Evolutionary conservation across 208 protist genomes (phyloP).

Genomic region (Acanthamoeba healyi): DNA sequence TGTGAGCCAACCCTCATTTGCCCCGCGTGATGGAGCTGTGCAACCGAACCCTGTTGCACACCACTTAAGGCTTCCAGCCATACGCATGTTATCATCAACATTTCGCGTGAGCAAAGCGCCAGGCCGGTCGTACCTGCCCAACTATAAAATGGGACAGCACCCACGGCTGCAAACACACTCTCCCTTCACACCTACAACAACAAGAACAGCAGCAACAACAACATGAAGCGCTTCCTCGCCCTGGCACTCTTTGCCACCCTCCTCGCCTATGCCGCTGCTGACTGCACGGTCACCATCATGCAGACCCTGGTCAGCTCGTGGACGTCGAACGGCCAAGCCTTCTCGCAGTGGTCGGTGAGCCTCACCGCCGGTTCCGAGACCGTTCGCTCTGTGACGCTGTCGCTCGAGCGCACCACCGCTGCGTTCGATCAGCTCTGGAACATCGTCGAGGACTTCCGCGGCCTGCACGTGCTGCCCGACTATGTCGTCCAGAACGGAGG

Average conservation of each 20-base stretch:
- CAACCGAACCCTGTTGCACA: too few relatives aligned
- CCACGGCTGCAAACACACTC: neutral
- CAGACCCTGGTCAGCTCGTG: constrained; percentile 35
- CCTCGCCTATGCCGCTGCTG: neutral
- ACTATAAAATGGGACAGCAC: too few relatives aligned
- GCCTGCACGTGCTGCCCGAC: neutral
- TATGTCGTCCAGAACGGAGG: neutral
- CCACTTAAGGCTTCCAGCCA: too few relatives aligned
- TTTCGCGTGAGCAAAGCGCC: too few relatives aligned
- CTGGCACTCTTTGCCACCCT: neutral
- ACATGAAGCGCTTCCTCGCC: neutral
- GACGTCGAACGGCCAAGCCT: constrained; percentile 22
- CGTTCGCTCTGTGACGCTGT: neutral
- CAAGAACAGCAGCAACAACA: neutral
- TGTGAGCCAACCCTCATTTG: too few relatives aligned
- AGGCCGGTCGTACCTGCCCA: too few relatives aligned
- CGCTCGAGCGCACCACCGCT: neutral
- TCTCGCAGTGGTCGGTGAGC: neutral
- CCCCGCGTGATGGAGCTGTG: too few relatives aligned
- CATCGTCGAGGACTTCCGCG: neutral
- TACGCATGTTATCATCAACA: too few relatives aligned
- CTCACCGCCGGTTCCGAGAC: neutral
- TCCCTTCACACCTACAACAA: too few relatives aligned
- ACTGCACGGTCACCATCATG: neutral
- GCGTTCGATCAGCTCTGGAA: neutral